Percentiles rank a stretch among this genome's conserved stretches.
Conservation (phyloP, 345 rosid genomes). For the Draba incana region DNA sequence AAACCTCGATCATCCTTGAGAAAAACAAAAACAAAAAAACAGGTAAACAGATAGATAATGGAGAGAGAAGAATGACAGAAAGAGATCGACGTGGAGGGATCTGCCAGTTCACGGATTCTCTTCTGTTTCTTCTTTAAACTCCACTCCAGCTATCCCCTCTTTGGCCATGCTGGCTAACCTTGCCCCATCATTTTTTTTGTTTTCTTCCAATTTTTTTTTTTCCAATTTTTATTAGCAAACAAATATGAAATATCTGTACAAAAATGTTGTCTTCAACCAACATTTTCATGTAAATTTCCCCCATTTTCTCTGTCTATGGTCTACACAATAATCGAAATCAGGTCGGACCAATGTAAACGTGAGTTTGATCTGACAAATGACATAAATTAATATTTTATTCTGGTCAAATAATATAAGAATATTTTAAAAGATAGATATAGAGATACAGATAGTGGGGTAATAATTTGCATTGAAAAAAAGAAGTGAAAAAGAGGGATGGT, state of each 20-base stretch:
- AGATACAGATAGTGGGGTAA: constrained; percentile 21
- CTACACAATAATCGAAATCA: neutral
- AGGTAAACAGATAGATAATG: neutral
- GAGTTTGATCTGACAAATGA: neutral
- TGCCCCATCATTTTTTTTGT: constrained; percentile 12
- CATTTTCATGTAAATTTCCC: constrained; percentile 16
- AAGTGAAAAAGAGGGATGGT: constrained; percentile 30
- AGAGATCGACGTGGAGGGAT: constrained; percentile 39
- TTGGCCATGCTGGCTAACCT: constrained; percentile 32
- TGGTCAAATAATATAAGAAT: constrained; percentile 18
- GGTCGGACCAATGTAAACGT: neutral
- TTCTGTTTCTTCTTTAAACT: constrained; percentile 29
- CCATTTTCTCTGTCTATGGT: neutral
- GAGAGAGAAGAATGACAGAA: constrained; percentile 15
- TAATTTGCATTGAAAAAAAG: neutral
- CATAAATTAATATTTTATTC: neutral
- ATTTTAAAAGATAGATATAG: neutral
- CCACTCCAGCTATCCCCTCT: constrained; percentile 34
- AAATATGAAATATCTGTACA: constrained; percentile 16
- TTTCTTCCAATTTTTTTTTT: neutral
- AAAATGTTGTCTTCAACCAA: constrained; percentile 35
- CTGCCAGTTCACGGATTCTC: constrained; percentile 44
- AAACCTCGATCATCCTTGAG: no score
- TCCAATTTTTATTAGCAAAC: constrained; percentile 1
- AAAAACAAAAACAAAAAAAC: neutral